These are phyloP conservation scores for Paraurostyla sp. DNA, from an alignment of 73 alveolate genomes.

Conservation along the genomic window DNA sequence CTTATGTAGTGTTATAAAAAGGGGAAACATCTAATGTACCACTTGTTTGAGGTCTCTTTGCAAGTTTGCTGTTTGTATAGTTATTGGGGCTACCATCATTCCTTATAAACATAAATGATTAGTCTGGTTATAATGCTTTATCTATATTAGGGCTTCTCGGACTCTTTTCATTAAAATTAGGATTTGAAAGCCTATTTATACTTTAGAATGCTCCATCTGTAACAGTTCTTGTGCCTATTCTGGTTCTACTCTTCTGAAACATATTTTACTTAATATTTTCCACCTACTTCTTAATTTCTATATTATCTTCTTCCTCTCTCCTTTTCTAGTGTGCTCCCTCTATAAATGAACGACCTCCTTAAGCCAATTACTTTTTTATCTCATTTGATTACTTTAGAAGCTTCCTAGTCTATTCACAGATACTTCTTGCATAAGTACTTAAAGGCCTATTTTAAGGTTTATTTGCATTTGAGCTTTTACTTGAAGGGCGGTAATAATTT, in stretches of 20 bases:
- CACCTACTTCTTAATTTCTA: conserved; percentile 21
- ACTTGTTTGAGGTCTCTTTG: conserved; percentile 6
- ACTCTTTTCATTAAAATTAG: too few species aligned
- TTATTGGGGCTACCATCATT: neutral
- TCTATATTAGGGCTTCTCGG: too few species aligned
- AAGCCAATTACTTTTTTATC: neutral
- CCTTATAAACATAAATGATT: neutral
- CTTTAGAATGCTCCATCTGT: too few species aligned
- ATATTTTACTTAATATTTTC: neutral
- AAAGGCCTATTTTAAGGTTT: neutral
- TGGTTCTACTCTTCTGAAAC: neutral
- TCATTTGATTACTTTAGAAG: conserved; percentile 7
- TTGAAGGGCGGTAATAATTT: neutral
- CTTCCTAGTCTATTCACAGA: conserved; percentile 18
- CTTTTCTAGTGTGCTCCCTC: conserved; percentile 43
- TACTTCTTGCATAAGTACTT: conserved; percentile 13
- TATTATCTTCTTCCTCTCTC: conserved; percentile 18
- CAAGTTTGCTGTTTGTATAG: neutral
- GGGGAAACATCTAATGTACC: neutral
- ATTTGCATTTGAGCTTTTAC: too few species aligned
- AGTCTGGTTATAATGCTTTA: too few species aligned
- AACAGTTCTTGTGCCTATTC: too few species aligned
- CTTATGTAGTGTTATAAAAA: too few species aligned
- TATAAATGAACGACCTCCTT: neutral
- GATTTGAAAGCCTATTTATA: too few species aligned